A percentile compares a stretch with the other conserved stretches of the same genome.
Evolutionary conservation across 371 early-diverging fungal species (phyloP).

Genomic region (Paraphysoderma sedebokerense): DNA sequence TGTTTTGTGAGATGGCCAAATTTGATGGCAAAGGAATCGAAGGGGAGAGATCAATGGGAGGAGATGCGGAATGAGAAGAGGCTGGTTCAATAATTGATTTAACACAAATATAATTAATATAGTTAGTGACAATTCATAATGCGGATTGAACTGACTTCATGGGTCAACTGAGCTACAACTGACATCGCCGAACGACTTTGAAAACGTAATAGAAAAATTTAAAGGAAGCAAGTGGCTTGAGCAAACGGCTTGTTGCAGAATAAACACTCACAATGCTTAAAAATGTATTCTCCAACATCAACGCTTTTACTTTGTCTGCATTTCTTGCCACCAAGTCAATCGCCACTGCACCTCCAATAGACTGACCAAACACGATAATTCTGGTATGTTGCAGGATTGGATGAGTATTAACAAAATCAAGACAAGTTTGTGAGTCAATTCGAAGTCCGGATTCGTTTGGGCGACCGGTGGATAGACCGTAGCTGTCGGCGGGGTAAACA

Average conservation of each 20-base stretch:
- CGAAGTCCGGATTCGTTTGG: constrained; percentile 71
- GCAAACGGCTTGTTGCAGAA: neutral
- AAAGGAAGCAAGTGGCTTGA: neutral
- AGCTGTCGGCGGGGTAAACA: constrained; percentile 21
- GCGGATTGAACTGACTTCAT: too few relatives aligned
- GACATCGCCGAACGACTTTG: neutral
- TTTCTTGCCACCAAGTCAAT: constrained; percentile 66
- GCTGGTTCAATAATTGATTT: constrained; percentile 26
- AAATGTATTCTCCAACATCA: constrained; percentile 93
- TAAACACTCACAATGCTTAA: constrained; percentile 44
- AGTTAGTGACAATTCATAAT: neutral
- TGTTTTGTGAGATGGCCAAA: constrained; percentile 64
- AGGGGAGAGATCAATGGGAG: constrained; percentile 53
- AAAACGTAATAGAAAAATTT: neutral
- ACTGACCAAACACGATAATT: constrained; percentile 82
- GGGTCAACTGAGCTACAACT: too few relatives aligned
- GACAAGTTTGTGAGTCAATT: constrained; percentile 69
- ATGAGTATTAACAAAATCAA: constrained; percentile 61
- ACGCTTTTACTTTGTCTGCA: constrained; percentile 50
- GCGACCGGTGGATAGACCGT: constrained; percentile 73
- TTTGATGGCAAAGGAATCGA: constrained; percentile 67
- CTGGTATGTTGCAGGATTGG: constrained; percentile 48
- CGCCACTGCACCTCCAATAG: constrained; percentile 94
- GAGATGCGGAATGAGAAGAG: constrained; percentile 69
- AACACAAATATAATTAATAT: neutral